phyloP scores from a whole-genome alignment of 768 basidiomycete species.

The Boletus subparvulus region DNA sequence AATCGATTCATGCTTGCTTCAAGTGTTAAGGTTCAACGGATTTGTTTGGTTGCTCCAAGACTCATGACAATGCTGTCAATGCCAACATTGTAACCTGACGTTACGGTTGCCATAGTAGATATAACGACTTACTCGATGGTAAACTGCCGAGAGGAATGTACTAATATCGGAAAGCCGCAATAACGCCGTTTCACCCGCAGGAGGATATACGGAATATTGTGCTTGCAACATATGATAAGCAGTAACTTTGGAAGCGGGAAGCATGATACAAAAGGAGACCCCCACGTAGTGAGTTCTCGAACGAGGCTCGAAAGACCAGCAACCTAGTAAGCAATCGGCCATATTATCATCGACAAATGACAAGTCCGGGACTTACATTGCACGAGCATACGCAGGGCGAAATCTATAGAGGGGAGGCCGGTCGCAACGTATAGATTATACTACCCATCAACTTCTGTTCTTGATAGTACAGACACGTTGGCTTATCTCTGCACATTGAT shows the following conservation, averaged over 20 bases:
- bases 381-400: not conserved
- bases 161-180: not conserved
- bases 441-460: not conserved
- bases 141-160: not conserved
- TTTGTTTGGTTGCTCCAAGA: not conserved
- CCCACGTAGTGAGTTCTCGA: not conserved
- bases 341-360: not conserved
- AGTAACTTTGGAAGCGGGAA: not conserved
- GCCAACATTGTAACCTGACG: not conserved
- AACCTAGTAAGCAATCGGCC: not conserved
- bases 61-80: not conserved
- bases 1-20: not conserved
- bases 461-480: slow-evolving; percentile 1
- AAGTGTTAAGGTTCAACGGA: not conserved
- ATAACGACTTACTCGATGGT: not conserved
- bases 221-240: not conserved
- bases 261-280: not conserved
- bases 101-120: not conserved
- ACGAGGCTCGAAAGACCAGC: not conserved
- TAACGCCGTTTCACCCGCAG: slow-evolving; percentile 11
- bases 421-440: not conserved
- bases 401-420: not conserved
- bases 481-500: slow-evolving; percentile 4
- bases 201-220: not conserved
- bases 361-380: not conserved